Evolutionary conservation across 2,329 filamentous ascomycete genomes (phyloP).

Genomic region (Talaromyces sp.): DNA sequence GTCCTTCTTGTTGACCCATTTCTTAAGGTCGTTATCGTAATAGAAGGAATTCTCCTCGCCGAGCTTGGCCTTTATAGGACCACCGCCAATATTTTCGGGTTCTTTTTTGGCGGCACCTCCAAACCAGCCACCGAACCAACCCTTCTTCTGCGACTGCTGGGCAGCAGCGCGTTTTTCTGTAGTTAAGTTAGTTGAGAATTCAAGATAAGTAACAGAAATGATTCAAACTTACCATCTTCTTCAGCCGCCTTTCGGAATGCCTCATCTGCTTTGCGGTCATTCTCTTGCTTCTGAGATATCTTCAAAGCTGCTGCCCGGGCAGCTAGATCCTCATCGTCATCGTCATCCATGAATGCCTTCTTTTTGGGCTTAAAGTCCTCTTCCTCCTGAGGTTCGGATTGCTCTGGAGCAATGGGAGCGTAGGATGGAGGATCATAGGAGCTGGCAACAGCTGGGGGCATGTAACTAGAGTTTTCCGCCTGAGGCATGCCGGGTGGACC

Average conservation of each 20-base stretch:
- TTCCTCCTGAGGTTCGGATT: slow-evolving; percentile 48
- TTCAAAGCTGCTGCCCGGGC: slow-evolving; percentile 55
- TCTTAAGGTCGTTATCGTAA: slow-evolving; percentile 93
- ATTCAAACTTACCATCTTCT: slow-evolving; percentile 56
- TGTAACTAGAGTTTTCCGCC: slow-evolving; percentile 36
- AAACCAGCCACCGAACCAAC: slow-evolving; percentile 88
- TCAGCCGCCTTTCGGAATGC: slow-evolving; percentile 82
- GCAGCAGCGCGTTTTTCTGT: slow-evolving; percentile 40
- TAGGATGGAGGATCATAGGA: slow-evolving; percentile 44
- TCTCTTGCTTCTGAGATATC: slow-evolving; percentile 60
- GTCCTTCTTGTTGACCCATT: slow-evolving; percentile 97
- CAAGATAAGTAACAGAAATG: background rate
- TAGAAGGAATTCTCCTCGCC: slow-evolving; percentile 92
- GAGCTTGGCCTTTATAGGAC: slow-evolving; percentile 85
- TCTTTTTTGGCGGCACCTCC: slow-evolving; percentile 60
- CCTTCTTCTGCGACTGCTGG: slow-evolving; percentile 46
- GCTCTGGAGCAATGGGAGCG: slow-evolving; percentile 39
- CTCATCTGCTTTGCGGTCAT: slow-evolving; percentile 75
- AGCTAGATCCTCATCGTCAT: slow-evolving; percentile 69
- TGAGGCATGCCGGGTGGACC: slow-evolving; percentile 23
- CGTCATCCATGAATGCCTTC: slow-evolving; percentile 80
- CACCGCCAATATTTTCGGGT: slow-evolving; percentile 47
- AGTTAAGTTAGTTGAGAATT: slow-evolving; percentile 44
- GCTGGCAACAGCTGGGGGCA: slow-evolving; percentile 30
- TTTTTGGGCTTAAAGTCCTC: slow-evolving; percentile 68